A percentile compares a stretch with the other conserved stretches of the same genome.
Conservation (phyloP, 177 flowering plant species). For the Vitis hybrid region DNA sequence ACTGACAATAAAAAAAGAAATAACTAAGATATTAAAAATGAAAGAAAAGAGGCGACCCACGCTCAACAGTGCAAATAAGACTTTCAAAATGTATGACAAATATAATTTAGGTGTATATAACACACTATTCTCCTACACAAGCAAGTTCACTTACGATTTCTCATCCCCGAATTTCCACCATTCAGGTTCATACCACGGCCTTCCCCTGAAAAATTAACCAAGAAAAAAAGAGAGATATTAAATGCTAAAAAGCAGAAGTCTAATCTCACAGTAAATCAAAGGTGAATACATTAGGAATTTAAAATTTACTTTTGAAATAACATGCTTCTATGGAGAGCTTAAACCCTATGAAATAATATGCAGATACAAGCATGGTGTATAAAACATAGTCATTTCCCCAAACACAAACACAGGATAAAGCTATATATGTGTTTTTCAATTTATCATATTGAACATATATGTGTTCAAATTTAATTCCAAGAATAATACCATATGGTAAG, state of each 20-base stretch:
- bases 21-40: no score
- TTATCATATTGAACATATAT: no score
- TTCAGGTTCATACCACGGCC: slow-evolving; percentile 87
- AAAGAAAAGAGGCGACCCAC: no score
- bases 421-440: no score
- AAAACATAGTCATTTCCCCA: no score
- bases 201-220: slow-evolving; percentile 62
- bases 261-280: not conserved
- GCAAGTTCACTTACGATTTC: slow-evolving; percentile 49
- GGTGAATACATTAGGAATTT: not conserved
- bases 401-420: no score
- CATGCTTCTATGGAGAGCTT: no score
- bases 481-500: no score
- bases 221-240: not conserved
- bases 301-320: not conserved
- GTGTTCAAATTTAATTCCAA: no score
- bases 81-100: not conserved
- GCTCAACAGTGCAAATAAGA: not conserved
- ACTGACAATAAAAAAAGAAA: not conserved
- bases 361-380: no score
- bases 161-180: slow-evolving; percentile 99
- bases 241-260: slow-evolving; percentile 2
- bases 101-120: not conserved
- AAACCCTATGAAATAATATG: no score
- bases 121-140: not conserved